Evolutionary conservation across 345 rosid species (phyloP).

Genomic region (Gossypioides kirkii): DNA sequence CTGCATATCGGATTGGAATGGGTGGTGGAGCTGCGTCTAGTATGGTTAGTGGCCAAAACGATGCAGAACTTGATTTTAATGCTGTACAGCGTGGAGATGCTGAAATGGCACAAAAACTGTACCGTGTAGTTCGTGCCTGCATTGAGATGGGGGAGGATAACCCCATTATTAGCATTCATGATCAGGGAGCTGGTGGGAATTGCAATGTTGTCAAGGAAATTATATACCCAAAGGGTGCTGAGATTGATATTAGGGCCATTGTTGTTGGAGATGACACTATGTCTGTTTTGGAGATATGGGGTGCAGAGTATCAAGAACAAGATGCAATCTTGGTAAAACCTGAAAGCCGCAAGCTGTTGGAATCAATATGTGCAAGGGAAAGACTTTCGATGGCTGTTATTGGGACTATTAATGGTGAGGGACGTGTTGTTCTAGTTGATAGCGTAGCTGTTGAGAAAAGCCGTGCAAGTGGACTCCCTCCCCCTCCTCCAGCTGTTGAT

Average conservation of each 20-base stretch:
- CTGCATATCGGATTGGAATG: slow-evolving; percentile 96
- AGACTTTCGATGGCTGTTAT: slow-evolving; percentile 90
- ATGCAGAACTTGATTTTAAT: slow-evolving; percentile 93
- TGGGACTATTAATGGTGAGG: slow-evolving; percentile 73
- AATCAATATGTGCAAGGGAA: slow-evolving; percentile 82
- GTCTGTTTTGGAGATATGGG: slow-evolving; percentile 98
- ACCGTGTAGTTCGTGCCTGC: slow-evolving; percentile 88
- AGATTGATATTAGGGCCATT: slow-evolving; percentile 71
- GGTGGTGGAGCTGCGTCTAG: slow-evolving; percentile 99
- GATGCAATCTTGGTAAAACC: slow-evolving; percentile 92
- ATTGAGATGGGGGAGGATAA: slow-evolving; percentile 87
- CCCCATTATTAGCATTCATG: slow-evolving; percentile 94
- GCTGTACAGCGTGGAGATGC: slow-evolving; percentile 98
- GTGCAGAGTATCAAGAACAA: slow-evolving; percentile 98
- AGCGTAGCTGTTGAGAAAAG: slow-evolving; percentile 50
- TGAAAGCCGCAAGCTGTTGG: slow-evolving; percentile 58
- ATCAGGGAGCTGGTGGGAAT: slow-evolving; percentile 97
- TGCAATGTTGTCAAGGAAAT: slow-evolving; percentile 97
- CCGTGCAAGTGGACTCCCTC: slow-evolving; percentile 53
- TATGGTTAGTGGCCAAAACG: slow-evolving; percentile 98
- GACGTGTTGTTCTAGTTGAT: slow-evolving; percentile 71
- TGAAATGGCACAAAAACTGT: slow-evolving; percentile 91
- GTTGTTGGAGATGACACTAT: slow-evolving; percentile 89
- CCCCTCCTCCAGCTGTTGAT: slow-evolving; percentile 86
- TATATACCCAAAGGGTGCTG: slow-evolving; percentile 86